A percentile compares a stretch with the other conserved stretches of the same genome.
Evolutionary conservation across 345 rosid species (phyloP).

Genomic region (Euphorbia lathyris): DNA sequence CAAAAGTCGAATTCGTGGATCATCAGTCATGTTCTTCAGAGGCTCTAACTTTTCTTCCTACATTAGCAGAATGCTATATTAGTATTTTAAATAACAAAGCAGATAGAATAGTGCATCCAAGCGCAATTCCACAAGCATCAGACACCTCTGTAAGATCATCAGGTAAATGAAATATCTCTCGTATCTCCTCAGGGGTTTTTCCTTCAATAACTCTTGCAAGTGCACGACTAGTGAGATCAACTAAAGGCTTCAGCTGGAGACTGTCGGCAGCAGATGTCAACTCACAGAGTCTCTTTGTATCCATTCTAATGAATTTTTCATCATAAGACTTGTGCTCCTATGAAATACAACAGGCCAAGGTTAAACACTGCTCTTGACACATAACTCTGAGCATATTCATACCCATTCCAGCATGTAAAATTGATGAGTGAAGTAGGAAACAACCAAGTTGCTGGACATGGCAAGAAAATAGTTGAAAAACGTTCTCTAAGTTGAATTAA

Average conservation of each 20-base stretch:
- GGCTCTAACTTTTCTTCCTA: constrained; percentile 98
- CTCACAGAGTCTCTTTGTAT: constrained; percentile 84
- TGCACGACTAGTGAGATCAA: constrained; percentile 86
- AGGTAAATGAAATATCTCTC: constrained; percentile 92
- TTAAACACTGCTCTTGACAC: background rate
- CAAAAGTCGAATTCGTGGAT: constrained; percentile 81
- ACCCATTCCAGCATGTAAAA: background rate
- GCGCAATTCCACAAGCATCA: constrained; percentile 15
- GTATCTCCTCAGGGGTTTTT: constrained; percentile 84
- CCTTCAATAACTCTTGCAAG: constrained; percentile 88
- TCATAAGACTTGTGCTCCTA: constrained; percentile 85
- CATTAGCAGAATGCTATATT: constrained; percentile 7
- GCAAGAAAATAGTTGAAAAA: background rate
- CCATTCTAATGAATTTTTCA: constrained; percentile 84
- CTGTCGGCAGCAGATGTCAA: constrained; percentile 93
- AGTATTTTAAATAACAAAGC: background rate
- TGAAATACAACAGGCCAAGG: constrained; percentile 8
- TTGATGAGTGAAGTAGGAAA: background rate
- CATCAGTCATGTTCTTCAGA: constrained; percentile 73
- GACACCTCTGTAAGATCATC: constrained; percentile 94
- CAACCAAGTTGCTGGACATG: background rate
- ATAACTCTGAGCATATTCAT: background rate
- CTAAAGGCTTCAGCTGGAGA: constrained; percentile 85
- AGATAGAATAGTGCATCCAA: constrained; percentile 6
- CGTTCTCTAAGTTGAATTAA: no score